Percentiles rank a stretch among this genome's conserved stretches.
Evolutionary conservation across 2,329 filamentous ascomycete genomes (phyloP).

Genomic region (Penicillium palitans): DNA sequence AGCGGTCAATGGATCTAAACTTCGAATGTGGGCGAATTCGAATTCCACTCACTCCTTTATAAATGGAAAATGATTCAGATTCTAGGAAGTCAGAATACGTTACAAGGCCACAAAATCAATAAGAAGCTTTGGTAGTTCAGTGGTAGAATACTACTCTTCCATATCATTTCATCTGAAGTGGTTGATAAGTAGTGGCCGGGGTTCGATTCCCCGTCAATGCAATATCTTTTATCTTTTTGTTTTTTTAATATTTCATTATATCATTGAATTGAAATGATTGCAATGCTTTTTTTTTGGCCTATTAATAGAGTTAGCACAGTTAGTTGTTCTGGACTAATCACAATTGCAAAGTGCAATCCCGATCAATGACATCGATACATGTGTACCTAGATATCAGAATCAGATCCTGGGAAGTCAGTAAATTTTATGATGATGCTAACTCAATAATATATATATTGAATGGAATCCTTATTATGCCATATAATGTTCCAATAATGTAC

Average conservation of each 20-base stretch:
- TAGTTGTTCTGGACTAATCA: no score
- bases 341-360: no score
- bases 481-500: neutral
- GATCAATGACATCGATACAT: neutral
- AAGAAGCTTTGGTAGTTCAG: constrained; percentile 11
- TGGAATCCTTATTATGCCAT: neutral
- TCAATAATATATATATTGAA: neutral
- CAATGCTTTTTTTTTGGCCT: neutral
- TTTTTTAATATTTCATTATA: no score
- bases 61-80: neutral
- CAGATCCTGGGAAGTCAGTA: neutral
- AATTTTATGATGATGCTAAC: neutral
- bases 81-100: neutral
- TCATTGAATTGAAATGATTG: neutral
- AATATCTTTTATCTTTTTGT: neutral
- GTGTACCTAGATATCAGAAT: neutral
- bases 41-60: no score
- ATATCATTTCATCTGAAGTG: neutral
- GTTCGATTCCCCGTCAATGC: constrained; percentile 14
- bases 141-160: constrained; percentile 15
- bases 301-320: neutral
- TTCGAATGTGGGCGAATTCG: no score
- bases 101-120: neutral
- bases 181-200: constrained; percentile 10
- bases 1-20: no score